Conservation (phyloP, 148 eudicot genomes). For the Vaccinium vitisidaea region DNA sequence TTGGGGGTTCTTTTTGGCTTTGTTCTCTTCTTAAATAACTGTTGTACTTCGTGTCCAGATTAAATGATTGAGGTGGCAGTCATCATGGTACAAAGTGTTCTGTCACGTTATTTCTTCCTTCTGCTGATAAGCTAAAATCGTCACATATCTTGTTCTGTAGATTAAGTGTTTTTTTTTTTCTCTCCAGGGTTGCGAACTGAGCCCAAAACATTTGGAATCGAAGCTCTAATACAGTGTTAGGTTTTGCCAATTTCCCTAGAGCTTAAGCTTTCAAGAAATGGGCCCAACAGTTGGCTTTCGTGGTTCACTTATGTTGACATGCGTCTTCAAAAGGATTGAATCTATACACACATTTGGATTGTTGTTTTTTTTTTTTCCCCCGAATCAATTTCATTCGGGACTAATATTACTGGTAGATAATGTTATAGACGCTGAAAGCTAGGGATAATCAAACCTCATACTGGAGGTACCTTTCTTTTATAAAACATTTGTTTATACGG, state of each 20-base stretch:
- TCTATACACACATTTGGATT: background rate
- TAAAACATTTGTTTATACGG: background rate
- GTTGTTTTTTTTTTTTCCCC: background rate
- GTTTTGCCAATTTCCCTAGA: background rate
- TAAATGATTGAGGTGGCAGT: background rate
- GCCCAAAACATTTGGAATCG: background rate
- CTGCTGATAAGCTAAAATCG: background rate
- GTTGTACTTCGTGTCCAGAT: background rate
- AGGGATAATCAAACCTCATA: background rate
- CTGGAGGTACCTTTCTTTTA: background rate
- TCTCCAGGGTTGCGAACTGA: background rate
- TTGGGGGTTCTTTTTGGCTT: background rate
- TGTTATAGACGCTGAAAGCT: background rate
- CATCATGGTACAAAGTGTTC: background rate
- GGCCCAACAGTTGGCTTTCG: background rate
- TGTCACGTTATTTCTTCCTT: background rate
- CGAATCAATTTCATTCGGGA: background rate
- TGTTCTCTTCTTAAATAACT: background rate
- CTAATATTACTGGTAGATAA: background rate
- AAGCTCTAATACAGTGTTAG: background rate
- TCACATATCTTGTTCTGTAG: background rate
- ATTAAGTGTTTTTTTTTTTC: background rate
- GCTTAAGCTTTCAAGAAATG: background rate
- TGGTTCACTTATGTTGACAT: background rate
- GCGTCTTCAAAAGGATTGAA: background rate